Base-by-base conservation (phyloP, 2,329 filamentous ascomycete species). In the Exophiala dermatitidis region DNA sequence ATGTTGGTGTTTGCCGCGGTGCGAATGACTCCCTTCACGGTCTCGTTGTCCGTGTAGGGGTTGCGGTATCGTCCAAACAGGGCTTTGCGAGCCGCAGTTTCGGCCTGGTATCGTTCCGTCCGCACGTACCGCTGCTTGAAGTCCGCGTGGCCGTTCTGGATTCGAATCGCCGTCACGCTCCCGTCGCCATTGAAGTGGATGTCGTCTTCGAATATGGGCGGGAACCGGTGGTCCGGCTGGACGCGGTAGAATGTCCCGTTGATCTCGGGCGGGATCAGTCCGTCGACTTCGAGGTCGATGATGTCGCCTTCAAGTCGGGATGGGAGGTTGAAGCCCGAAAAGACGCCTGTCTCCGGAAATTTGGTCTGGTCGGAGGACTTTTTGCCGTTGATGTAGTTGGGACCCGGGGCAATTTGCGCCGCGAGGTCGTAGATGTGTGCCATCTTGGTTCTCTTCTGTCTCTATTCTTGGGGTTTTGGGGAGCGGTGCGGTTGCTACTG, bases 1-100 rank as follows among this genome's bases (percentile, higher is more conserved):
- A 82, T 69, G 56, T 82, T 82, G 4, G 79, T 82, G 60, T 82
- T 82, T 2, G 74, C 73, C 0, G 78, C 77, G 0, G 77, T 81
- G 26, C 78, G 68, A 38, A 82, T 77, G 3, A 80, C 74, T 1
- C 77, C 76, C 46, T 73, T 74, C 4, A 81, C 77, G 55, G 72
- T 56, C 40, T 56, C 53, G 7, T 46, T 73, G 64, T 79, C 77
- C 47, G 77, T 81, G 57, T 72, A 80, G 0, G 77, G 76, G 61
- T 83, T 82, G 12, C 79, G 69, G 57, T 82, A 82, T 40, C 73
- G 69, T 0, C 79, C 79, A 48, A 82, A 79, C 9, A 82, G 63
- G 1, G 67, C 63, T 34, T 63, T 67, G 9, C 67, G 51, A 1
- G 70, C 71, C 36, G 64, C 65, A 2, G 63, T 68, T 57, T 74